Evolutionary conservation across 257 asterid species (phyloP).

Genomic region (Lantana camara): DNA sequence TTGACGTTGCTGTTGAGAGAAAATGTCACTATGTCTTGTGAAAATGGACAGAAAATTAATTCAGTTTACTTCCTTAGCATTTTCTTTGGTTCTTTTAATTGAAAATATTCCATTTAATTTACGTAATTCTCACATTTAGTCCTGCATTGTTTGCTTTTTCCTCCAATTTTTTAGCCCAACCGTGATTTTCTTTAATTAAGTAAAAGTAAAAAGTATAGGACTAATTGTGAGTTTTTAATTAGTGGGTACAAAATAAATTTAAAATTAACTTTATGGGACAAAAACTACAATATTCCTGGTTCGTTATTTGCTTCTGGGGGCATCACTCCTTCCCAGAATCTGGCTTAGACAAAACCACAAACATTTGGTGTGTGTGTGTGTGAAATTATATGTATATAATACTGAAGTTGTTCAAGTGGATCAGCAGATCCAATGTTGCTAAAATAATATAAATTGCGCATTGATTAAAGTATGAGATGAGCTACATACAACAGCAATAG

Average conservation of each 20-base stretch:
- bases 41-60: conserved; percentile 19
- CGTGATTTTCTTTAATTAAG: no score
- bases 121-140: no score
- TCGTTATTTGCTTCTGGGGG: not conserved
- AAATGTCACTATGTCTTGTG: conserved; percentile 22
- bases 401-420: conserved; percentile 5
- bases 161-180: no score
- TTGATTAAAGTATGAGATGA: not conserved
- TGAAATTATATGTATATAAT: not conserved
- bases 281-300: no score
- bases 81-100: not conserved
- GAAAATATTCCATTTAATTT: not conserved
- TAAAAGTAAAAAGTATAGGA: no score
- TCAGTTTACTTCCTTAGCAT: conserved; percentile 10
- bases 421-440: conserved; percentile 34
- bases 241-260: no score
- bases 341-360: conserved; percentile 16
- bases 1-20: conserved; percentile 15
- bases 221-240: no score
- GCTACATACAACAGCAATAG: conserved; percentile 2
- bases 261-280: no score
- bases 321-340: conserved; percentile 22
- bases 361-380: not conserved
- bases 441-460: not conserved
- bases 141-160: no score